Conservation (phyloP, 2,329 filamentous ascomycete species). For the Corniculantispora saksenae region DNA sequence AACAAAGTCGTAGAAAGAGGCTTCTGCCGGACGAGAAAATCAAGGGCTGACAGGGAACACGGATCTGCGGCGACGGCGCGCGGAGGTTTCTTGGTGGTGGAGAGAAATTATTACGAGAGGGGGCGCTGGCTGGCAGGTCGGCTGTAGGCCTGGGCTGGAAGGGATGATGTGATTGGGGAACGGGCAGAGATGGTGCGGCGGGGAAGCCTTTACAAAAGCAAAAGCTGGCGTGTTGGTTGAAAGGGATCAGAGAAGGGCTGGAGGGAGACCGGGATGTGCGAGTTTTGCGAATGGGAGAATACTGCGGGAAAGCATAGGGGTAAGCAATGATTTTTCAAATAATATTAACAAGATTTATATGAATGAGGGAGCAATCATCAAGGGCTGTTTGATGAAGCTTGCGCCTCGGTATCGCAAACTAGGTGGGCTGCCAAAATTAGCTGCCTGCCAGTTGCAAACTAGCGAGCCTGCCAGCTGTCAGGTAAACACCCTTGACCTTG, state of each 20-base stretch:
- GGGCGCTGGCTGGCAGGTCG: constrained; percentile 6
- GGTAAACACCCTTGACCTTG: background rate
- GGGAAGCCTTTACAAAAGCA: background rate
- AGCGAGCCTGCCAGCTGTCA: background rate
- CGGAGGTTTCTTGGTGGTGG: constrained; percentile 6
- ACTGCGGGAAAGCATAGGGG: too few species aligned
- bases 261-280: background rate
- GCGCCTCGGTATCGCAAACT: background rate
- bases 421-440: background rate
- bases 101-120: constrained; percentile 13
- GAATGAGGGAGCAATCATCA: too few species aligned
- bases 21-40: background rate
- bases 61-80: too few species aligned
- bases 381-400: too few species aligned
- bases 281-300: background rate
- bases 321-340: too few species aligned
- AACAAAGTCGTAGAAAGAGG: background rate
- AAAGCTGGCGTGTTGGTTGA: constrained; percentile 16
- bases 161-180: constrained; percentile 18
- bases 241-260: too few species aligned
- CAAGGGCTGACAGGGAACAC: constrained; percentile 13
- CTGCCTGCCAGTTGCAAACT: too few species aligned
- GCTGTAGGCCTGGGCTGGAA: background rate
- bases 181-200: background rate
- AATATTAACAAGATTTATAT: too few species aligned